Percentiles rank a stretch among this genome's conserved stretches.
These are phyloP conservation scores for Eimeria brunetti DNA, from an alignment of 169 alveolate genomes.

Conservation along the genomic window DNA sequence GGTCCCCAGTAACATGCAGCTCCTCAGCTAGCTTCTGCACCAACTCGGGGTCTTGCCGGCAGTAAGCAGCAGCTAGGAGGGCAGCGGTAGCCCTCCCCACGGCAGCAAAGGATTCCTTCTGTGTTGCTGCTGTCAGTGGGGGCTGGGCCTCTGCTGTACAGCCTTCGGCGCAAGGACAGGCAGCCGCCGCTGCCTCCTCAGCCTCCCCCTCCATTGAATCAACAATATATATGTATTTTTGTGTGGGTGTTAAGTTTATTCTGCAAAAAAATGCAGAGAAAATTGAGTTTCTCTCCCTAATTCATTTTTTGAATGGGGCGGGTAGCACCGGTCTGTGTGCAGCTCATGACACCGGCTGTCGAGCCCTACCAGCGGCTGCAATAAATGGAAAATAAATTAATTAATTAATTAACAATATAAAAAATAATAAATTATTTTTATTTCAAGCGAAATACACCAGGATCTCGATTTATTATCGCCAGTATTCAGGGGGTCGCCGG, in stretches of 20 bases:
- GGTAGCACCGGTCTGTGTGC: neutral
- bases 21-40: constrained; percentile 5
- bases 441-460: neutral
- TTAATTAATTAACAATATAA: no score
- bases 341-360: neutral
- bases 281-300: no score
- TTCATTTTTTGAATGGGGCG: neutral
- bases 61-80: constrained; percentile 24
- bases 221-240: no score
- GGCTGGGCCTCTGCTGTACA: neutral
- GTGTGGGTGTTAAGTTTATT: no score
- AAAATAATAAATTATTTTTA: neutral
- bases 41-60: constrained; percentile 16
- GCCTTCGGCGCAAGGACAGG: neutral
- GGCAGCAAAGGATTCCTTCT: neutral
- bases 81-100: constrained; percentile 28
- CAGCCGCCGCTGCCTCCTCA: no score
- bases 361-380: neutral
- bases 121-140: constrained; percentile 8
- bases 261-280: no score
- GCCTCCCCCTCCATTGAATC: neutral
- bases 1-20: neutral
- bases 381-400: neutral
- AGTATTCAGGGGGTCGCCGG: neutral
- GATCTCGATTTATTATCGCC: neutral